These are phyloP conservation scores for Penicillium sp. DNA, from an alignment of 2,329 filamentous ascomycete species.

Conservation along the genomic window DNA sequence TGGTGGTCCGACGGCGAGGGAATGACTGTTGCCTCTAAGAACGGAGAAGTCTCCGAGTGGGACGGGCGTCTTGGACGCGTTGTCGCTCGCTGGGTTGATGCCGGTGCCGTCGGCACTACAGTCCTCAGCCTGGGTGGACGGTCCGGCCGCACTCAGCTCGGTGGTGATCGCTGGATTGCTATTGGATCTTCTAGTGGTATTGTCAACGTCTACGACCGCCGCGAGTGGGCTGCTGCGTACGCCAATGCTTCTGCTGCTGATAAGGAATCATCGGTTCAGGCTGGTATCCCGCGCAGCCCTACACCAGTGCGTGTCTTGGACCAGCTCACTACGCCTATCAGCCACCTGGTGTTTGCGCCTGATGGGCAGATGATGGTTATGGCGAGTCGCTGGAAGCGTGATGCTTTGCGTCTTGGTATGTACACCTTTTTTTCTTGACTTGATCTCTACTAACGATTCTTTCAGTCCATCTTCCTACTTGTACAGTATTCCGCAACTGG, in stretches of 20 bases:
- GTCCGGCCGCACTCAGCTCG: slow-evolving; percentile 48
- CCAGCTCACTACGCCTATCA: slow-evolving; percentile 84
- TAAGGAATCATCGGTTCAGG: slow-evolving; percentile 30
- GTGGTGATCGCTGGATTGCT: slow-evolving; percentile 85
- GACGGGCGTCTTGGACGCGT: slow-evolving; percentile 68
- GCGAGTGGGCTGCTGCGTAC: slow-evolving; percentile 55
- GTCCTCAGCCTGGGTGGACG: slow-evolving; percentile 71
- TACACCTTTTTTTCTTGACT: not conserved
- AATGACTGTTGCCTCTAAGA: slow-evolving; percentile 78
- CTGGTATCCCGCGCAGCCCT: slow-evolving; percentile 64
- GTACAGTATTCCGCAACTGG: slow-evolving; percentile 96
- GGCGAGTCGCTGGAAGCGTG: slow-evolving; percentile 82
- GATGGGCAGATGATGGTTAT: slow-evolving; percentile 90
- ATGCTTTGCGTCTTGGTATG: slow-evolving; percentile 71
- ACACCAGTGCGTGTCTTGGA: slow-evolving; percentile 74
- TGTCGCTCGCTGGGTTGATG: slow-evolving; percentile 82
- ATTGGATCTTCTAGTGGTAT: slow-evolving; percentile 85
- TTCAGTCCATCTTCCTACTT: slow-evolving; percentile 80
- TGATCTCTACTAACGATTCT: slow-evolving; percentile 8
- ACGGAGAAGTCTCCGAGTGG: slow-evolving; percentile 90
- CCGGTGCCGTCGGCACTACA: slow-evolving; percentile 83
- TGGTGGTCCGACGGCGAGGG: slow-evolving; percentile 90
- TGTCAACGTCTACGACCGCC: slow-evolving; percentile 89
- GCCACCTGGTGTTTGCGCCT: slow-evolving; percentile 75
- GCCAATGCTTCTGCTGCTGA: slow-evolving; percentile 27